These are phyloP conservation scores for Podospora pseudopauciseta DNA, from an alignment of 495 filamentous ascomycete species.

Conservation along the genomic window DNA sequence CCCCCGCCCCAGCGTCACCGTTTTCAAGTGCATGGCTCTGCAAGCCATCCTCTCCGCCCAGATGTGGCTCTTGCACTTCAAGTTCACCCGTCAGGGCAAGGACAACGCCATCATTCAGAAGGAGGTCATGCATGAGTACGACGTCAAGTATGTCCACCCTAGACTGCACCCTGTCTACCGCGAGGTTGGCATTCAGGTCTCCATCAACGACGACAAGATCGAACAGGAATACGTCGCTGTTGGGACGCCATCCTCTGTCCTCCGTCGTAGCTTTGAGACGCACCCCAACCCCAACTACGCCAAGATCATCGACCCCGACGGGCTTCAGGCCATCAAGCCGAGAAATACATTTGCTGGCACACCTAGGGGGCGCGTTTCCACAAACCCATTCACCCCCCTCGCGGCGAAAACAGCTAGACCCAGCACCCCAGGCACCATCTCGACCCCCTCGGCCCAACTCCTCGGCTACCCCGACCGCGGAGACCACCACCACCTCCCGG, in stretches of 20 bases:
- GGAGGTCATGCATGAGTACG: constrained; percentile 92
- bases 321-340: constrained; percentile 11
- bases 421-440: not conserved
- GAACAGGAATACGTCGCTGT: constrained; percentile 58
- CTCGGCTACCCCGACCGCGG: not conserved
- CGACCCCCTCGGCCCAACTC: not conserved
- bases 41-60: constrained; percentile 72
- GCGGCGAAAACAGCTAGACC: not conserved
- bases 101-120: constrained; percentile 80
- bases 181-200: constrained; percentile 77
- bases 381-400: not conserved
- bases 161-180: constrained; percentile 74
- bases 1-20: constrained; percentile 74
- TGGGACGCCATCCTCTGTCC: constrained; percentile 72
- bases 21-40: constrained; percentile 73
- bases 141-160: constrained; percentile 91
- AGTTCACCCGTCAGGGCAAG: constrained; percentile 78
- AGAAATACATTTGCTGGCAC: not conserved
- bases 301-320: constrained; percentile 72
- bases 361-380: not conserved
- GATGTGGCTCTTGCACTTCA: constrained; percentile 63
- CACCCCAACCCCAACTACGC: constrained; percentile 86
- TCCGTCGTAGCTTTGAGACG: constrained; percentile 78
- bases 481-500: not conserved
- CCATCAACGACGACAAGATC: constrained; percentile 40